These are phyloP conservation scores for Flagelloscypha sp. DNA, from an alignment of 768 basidiomycete genomes.

Conservation along the genomic window DNA sequence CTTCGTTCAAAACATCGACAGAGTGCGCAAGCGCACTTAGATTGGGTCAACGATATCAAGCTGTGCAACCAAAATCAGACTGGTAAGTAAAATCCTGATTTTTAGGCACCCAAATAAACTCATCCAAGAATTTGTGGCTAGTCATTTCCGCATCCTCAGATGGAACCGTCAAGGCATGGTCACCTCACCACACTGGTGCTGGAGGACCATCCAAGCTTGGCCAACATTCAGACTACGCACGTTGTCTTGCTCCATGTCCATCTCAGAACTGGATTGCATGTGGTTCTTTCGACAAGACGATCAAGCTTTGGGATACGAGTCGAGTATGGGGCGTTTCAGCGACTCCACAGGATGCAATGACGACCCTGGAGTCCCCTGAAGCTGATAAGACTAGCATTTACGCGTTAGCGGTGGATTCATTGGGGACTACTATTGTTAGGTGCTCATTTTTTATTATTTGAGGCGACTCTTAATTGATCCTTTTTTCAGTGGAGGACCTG, in stretches of 20 bases:
- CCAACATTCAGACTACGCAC: slow-evolving; percentile 77
- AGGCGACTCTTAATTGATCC: too few species aligned
- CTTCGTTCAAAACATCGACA: slow-evolving; percentile 66
- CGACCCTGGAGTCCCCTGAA: slow-evolving; percentile 63
- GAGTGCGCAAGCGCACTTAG: slow-evolving; percentile 80
- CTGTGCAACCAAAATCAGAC: slow-evolving; percentile 91
- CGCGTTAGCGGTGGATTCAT: slow-evolving; percentile 71
- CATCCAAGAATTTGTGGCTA: too few species aligned
- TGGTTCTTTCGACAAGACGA: slow-evolving; percentile 88
- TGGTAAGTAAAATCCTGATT: slow-evolving; percentile 30
- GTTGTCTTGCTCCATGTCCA: slow-evolving; percentile 69
- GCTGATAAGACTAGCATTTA: slow-evolving; percentile 62
- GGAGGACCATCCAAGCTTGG: slow-evolving; percentile 64
- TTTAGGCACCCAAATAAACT: slow-evolving; percentile 7
- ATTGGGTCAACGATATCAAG: slow-evolving; percentile 95
- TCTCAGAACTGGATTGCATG: slow-evolving; percentile 81
- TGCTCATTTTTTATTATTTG: too few species aligned
- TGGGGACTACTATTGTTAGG: slow-evolving; percentile 74
- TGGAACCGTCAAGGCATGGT: slow-evolving; percentile 91
- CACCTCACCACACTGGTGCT: slow-evolving; percentile 57
- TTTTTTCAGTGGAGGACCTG: slow-evolving; percentile 94
- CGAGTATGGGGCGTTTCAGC: too few species aligned
- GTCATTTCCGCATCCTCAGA: slow-evolving; percentile 95
- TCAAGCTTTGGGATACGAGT: slow-evolving; percentile 89
- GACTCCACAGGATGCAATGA: slow-evolving; percentile 37